Conservation (phyloP, 139 green algal genomes). For the Astrephomene gubernaculifera region DNA sequence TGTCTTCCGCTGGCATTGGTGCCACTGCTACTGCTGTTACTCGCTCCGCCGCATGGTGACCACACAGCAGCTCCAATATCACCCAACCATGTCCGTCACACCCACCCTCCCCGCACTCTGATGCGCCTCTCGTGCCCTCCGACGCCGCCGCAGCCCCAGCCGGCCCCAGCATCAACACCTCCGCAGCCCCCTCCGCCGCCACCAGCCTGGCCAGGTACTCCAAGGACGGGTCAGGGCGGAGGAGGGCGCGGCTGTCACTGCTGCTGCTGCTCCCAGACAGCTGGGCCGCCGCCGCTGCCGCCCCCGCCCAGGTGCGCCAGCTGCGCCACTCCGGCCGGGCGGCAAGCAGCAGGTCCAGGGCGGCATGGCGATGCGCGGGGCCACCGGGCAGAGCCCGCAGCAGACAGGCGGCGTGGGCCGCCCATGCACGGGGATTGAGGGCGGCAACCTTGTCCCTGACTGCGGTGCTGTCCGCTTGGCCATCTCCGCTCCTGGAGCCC, state of each 20-base stretch:
- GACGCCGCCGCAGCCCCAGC: neutral
- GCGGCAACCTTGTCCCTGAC: neutral
- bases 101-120: neutral
- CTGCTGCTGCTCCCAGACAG: neutral
- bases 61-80: slow-evolving; percentile 13
- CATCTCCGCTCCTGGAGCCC: neutral
- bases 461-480: no score
- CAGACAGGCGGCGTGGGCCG: slow-evolving; percentile 11
- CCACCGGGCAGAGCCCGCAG: neutral
- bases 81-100: neutral
- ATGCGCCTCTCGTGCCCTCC: neutral
- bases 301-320: neutral
- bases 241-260: no score
- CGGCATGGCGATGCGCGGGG: neutral
- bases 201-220: slow-evolving; percentile 20
- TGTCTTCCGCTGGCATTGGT: neutral
- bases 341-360: slow-evolving; percentile 4
- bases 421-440: neutral
- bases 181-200: neutral
- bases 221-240: neutral
- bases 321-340: slow-evolving; percentile 4
- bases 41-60: neutral
- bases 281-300: neutral
- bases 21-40: neutral
- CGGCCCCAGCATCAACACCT: neutral